These are phyloP conservation scores for Fusarium sulawesiense DNA, from an alignment of 2,329 filamentous ascomycete species.

Conservation along the genomic window DNA sequence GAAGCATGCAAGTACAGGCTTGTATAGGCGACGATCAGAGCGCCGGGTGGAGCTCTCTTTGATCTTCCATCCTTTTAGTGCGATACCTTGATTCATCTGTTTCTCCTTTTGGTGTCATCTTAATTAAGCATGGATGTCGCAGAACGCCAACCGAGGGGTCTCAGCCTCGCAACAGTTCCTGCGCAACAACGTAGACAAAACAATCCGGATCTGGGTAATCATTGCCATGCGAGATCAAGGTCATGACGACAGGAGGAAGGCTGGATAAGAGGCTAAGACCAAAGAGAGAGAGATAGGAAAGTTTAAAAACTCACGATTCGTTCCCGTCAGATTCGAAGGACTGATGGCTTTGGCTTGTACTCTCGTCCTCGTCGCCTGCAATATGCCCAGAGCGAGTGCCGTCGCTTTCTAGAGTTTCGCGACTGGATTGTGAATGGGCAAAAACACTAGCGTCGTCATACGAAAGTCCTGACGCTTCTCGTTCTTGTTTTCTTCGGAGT, in stretches of 20 bases:
- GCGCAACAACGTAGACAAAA: slow-evolving; percentile 19
- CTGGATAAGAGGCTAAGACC: not conserved
- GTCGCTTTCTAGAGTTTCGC: slow-evolving; percentile 54
- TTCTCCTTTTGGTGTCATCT: slow-evolving; percentile 26
- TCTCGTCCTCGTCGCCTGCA: slow-evolving; percentile 50
- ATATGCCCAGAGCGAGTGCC: slow-evolving; percentile 46
- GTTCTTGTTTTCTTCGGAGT: slow-evolving; percentile 60
- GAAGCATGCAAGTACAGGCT: slow-evolving; percentile 12
- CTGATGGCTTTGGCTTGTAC: slow-evolving; percentile 50
- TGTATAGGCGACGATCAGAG: slow-evolving; percentile 10
- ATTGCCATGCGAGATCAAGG: not conserved
- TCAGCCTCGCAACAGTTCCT: slow-evolving; percentile 33
- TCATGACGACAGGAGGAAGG: not conserved
- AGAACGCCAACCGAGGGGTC: slow-evolving; percentile 23
- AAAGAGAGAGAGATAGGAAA: slow-evolving; percentile 20
- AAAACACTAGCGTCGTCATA: slow-evolving; percentile 47
- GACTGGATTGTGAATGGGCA: slow-evolving; percentile 53
- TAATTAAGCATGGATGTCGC: slow-evolving; percentile 32
- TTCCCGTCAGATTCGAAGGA: slow-evolving; percentile 51
- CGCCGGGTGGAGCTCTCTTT: slow-evolving; percentile 21
- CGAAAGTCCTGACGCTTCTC: slow-evolving; percentile 49
- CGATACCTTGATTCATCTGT: slow-evolving; percentile 15
- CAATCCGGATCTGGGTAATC: slow-evolving; percentile 1
- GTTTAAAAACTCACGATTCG: slow-evolving; percentile 45
- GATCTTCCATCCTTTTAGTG: slow-evolving; percentile 21